Evolutionary conservation across 257 asterid genomes (phyloP), one percentile per base, ranked within the genome.

Genomic region (Fraxinus pennsylvanica): DNA sequence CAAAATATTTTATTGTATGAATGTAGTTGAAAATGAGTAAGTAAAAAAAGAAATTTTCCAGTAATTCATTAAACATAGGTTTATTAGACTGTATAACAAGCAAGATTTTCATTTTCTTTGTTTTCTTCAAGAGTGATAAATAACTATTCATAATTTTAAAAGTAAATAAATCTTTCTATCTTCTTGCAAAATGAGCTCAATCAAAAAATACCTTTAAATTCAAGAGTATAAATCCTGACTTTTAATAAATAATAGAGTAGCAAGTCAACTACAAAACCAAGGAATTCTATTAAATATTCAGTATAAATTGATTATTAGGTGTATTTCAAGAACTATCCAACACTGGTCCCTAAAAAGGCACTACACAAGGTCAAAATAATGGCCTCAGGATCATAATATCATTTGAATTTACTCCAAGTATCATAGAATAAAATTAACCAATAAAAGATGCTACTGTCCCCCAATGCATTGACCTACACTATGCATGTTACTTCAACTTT

Each of bases 291-390:
- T 65, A 14, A 77, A 68, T 43, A 43, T 67, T 32, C 74, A 68
- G 68, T 29, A 68, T 50, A 7, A 32, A 29, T 9, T 30, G 8
- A 30, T 70, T 36, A 71, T 54, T 63, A 25, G 36, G 8, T 35
- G 71, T 2, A 22, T 47, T 68, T 76, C 52, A 39, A 68, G 52
- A 68, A 47, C 68, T 13, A 45, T 67, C 74, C 17, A 38, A 47
- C 59, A 77, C 72, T 77, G 78, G 86, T 70, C 82, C 47, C 68
- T 50, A 4, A 73, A 85, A 81, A 74, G 69, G 87, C 65, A 73
- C 76, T 71, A 79, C 80, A 80, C 14, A 82, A 82, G 59, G 89
- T 84, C 87, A 85, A 85, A 74, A 47, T 75, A 21, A 81, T 78
- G 87, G 77, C 82, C 83, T 78, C 68, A 32, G 68, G 71, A 72